Conservation (phyloP, 164 flowering plant species). For the Piper betle region DNA sequence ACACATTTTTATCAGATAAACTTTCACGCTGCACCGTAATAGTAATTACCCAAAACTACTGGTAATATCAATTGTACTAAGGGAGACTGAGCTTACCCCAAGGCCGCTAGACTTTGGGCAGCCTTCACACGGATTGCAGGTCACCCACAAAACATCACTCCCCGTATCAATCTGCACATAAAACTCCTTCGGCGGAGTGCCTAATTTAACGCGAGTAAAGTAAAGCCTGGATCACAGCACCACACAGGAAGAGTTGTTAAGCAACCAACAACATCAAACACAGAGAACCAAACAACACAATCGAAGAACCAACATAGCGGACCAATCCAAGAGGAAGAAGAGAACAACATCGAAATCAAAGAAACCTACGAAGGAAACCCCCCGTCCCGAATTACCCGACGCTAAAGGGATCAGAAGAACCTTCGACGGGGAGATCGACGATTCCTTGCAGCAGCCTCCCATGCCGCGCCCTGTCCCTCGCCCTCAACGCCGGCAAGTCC, state of each 20-base stretch:
- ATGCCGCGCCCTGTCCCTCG: constrained; percentile 52
- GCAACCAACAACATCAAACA: background rate
- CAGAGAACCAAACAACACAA: no score
- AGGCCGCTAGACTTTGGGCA: constrained; percentile 82
- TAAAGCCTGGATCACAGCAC: constrained; percentile 45
- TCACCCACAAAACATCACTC: constrained; percentile 90
- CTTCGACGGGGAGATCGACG: constrained; percentile 68
- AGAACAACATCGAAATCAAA: background rate
- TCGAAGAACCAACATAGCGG: no score
- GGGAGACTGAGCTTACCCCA: constrained; percentile 28
- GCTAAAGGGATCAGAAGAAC: constrained; percentile 56
- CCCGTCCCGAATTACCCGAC: constrained; percentile 35
- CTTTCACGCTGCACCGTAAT: no score
- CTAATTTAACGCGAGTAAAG: constrained; percentile 62
- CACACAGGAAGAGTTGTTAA: background rate
- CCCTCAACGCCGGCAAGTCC: constrained; percentile 37
- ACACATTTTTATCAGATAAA: no score
- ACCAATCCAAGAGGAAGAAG: background rate
- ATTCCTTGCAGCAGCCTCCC: constrained; percentile 65
- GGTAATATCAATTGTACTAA: background rate
- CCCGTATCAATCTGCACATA: constrained; percentile 96
- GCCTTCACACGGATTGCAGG: constrained; percentile 64
- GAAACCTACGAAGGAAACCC: background rate
- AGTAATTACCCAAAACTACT: background rate
- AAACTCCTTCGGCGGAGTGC: constrained; percentile 71